These are phyloP conservation scores for Bolboschoenus planiculmis DNA, from an alignment of 176 grass and related monocot species.

Conservation along the genomic window DNA sequence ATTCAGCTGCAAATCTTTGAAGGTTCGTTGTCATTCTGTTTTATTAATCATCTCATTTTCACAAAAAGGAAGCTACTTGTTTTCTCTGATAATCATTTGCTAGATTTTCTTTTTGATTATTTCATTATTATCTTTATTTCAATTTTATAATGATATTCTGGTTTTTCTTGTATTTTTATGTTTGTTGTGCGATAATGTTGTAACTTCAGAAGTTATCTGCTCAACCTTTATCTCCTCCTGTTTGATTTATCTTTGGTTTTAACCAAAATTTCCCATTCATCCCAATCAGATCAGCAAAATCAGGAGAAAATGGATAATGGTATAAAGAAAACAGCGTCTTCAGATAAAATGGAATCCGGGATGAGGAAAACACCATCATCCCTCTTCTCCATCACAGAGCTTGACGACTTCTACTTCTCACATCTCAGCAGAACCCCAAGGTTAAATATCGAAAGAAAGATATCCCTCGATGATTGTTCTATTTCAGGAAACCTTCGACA, in stretches of 20 bases:
- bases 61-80: neutral
- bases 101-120: neutral
- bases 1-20: neutral
- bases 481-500: slow-evolving; percentile 34
- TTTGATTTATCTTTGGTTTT: neutral
- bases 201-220: neutral
- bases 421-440: slow-evolving; percentile 48
- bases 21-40: neutral
- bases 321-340: neutral
- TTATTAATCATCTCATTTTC: neutral
- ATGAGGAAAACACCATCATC: slow-evolving; percentile 50
- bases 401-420: slow-evolving; percentile 58
- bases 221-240: neutral
- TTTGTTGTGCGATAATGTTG: neutral
- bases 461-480: slow-evolving; percentile 77
- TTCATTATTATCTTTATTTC: neutral
- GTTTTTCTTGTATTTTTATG: neutral
- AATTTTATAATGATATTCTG: neutral
- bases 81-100: neutral
- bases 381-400: slow-evolving; percentile 54
- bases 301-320: neutral
- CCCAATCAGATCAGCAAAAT: neutral
- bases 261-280: neutral
- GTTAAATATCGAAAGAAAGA: slow-evolving; percentile 52
- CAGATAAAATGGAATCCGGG: neutral